These are phyloP conservation scores for Penicillium sp. DNA, from an alignment of 2,329 filamentous ascomycete species.

Conservation along the genomic window DNA sequence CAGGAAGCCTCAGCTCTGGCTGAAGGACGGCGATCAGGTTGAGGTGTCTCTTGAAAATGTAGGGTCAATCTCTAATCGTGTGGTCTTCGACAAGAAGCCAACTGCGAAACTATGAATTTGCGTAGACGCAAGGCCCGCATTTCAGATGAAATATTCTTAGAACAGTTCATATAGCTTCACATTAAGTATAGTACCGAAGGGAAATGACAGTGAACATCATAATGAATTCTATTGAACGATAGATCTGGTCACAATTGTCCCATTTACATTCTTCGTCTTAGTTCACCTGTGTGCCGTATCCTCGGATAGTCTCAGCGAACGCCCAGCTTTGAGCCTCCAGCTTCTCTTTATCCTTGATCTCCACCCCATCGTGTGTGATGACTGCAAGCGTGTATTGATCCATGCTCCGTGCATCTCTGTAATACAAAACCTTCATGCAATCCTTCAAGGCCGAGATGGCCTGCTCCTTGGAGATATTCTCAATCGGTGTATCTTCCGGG, in stretches of 20 bases:
- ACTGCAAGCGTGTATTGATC: constrained; percentile 90
- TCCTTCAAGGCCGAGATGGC: constrained; percentile 79
- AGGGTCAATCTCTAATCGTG: constrained; percentile 51
- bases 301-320: constrained; percentile 90
- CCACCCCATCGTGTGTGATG: constrained; percentile 82
- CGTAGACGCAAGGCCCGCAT: neutral
- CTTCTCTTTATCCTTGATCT: constrained; percentile 78
- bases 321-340: constrained; percentile 96
- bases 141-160: neutral
- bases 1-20: constrained; percentile 61
- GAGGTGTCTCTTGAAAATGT: constrained; percentile 65
- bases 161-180: neutral
- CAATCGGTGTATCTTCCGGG: constrained; percentile 75
- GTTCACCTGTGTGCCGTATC: constrained; percentile 80
- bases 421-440: constrained; percentile 98
- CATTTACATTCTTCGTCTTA: constrained; percentile 24
- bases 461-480: constrained; percentile 68
- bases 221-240: neutral
- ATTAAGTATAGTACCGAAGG: neutral
- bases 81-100: constrained; percentile 42
- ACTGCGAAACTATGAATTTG: constrained; percentile 32
- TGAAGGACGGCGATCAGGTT: constrained; percentile 67
- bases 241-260: neutral
- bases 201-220: neutral
- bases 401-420: constrained; percentile 89